Evolutionary conservation across 2,329 filamentous ascomycete species (phyloP), one percentile per base, ranked within the genome.

Genomic region (Fusarium chuoi): DNA sequence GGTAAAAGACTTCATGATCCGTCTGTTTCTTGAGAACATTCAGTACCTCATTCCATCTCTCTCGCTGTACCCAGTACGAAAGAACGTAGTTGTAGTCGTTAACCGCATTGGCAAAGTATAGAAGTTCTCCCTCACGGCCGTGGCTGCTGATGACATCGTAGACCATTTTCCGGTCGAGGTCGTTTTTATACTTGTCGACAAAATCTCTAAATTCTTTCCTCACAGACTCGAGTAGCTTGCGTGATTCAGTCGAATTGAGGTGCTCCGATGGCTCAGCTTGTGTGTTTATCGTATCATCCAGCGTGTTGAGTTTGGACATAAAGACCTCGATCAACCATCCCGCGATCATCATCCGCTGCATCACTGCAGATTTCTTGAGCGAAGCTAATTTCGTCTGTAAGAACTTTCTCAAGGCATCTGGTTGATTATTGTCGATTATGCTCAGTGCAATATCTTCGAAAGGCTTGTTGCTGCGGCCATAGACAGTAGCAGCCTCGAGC

Each of bases 101-200:
- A 52, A 97, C 88, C 12, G 93, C 90, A 66, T 93, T 96, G 26
- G 96, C 96, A 83, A 95, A 99, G 83, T 92, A 96, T 0, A 99
- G 87, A 6, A 99, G 86, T 81, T 99, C 96, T 76, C 96, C 92
- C 83, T 99, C 96, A 65, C 96, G 89, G 22, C 96, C 96, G 80
- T 99, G 96, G 76, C 95, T 97, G 82, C 94, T 96, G 79, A 98
- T 96, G 67, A 98, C 92, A 79, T 98, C 96, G 83, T 99, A 99
- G 1, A 93, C 94, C 2, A 96, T 98, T 84, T 95, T 96, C 66
- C 90, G 90, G 80, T 99, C 96, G 20, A 99, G 87, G 78, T 98
- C 96, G 4, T 88, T 82, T 81, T 96, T 98, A 86, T 98, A 92
- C 79, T 91, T 95, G 61, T 87, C 90, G 26, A 96, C 89, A 82